Evolutionary conservation across 73 alveolate genomes (phyloP).

Genomic region (Loxodes magnus): DNA sequence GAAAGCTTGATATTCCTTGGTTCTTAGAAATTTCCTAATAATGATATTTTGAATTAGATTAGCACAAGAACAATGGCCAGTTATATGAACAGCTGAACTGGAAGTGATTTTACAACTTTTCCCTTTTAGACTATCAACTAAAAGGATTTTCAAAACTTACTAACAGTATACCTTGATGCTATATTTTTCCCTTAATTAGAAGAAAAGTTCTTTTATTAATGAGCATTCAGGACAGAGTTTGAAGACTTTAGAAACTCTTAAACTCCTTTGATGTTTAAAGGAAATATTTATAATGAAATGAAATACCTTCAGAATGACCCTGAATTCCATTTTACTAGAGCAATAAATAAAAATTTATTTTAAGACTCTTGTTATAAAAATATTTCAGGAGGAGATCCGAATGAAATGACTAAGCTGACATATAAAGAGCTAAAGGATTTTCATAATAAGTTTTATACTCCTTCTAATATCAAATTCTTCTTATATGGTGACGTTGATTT

Average conservation of each 20-base stretch:
- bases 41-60: conserved; percentile 75
- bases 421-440: conserved; percentile 44
- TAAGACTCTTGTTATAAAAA: conserved; percentile 33
- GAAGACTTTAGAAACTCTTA: conserved; percentile 27
- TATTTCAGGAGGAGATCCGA: conserved; percentile 73
- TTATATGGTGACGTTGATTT: conserved; percentile 68
- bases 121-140: conserved; percentile 68
- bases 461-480: conserved; percentile 50
- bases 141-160: conserved; percentile 55
- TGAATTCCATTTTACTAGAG: conserved; percentile 35
- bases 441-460: conserved; percentile 52
- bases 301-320: conserved; percentile 57
- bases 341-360: conserved; percentile 23
- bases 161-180: conserved; percentile 52
- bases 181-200: conserved; percentile 59
- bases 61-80: conserved; percentile 55
- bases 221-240: conserved; percentile 65
- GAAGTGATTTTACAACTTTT: conserved; percentile 71
- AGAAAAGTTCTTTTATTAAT: conserved; percentile 49
- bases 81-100: conserved; percentile 85
- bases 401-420: conserved; percentile 38
- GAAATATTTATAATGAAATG: conserved; percentile 76
- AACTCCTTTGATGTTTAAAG: too few relatives aligned
- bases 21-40: conserved; percentile 66
- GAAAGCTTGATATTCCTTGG: conserved; percentile 36